Conservation (phyloP, 192 early-diverging fungal genomes). For the Linnemannia zychae region DNA sequence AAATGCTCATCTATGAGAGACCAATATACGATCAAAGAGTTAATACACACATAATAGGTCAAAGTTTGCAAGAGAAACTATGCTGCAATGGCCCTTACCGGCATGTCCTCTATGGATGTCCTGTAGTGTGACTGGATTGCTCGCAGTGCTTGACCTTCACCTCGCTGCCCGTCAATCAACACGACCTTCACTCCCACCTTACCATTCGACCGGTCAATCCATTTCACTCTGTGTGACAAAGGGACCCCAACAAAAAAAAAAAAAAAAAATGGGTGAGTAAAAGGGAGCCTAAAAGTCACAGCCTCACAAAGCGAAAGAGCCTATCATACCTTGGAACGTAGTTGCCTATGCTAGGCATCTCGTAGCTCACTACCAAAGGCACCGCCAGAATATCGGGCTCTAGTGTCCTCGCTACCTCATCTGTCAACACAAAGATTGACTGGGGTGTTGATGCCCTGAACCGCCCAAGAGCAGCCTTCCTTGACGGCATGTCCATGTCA, state of each 20-base stretch:
- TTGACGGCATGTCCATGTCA: constrained; percentile 42
- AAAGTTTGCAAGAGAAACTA: too few species aligned
- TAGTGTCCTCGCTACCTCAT: constrained; percentile 27
- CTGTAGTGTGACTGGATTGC: constrained; percentile 50
- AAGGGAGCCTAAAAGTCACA: too few species aligned
- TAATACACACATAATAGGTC: too few species aligned
- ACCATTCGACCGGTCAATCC: constrained; percentile 52
- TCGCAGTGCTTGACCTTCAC: constrained; percentile 36
- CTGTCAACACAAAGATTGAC: constrained; percentile 31
- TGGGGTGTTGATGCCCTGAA: constrained; percentile 26
- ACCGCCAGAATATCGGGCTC: constrained; percentile 26
- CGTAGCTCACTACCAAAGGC: constrained; percentile 50
- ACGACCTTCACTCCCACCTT: constrained; percentile 48
- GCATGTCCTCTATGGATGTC: constrained; percentile 52
- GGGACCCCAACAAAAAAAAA: neutral
- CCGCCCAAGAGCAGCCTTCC: constrained; percentile 22
- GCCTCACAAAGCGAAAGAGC: neutral
- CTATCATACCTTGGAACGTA: constrained; percentile 48
- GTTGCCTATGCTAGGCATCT: constrained; percentile 34
- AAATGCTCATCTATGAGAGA: constrained; percentile 27
- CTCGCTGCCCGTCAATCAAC: constrained; percentile 41
- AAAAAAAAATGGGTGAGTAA: neutral
- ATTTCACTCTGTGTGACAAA: constrained; percentile 34
- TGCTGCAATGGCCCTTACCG: too few species aligned
- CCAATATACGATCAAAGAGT: neutral